Conservation (phyloP, 2,329 filamentous ascomycete species). For the Neonectria faginata region DNA sequence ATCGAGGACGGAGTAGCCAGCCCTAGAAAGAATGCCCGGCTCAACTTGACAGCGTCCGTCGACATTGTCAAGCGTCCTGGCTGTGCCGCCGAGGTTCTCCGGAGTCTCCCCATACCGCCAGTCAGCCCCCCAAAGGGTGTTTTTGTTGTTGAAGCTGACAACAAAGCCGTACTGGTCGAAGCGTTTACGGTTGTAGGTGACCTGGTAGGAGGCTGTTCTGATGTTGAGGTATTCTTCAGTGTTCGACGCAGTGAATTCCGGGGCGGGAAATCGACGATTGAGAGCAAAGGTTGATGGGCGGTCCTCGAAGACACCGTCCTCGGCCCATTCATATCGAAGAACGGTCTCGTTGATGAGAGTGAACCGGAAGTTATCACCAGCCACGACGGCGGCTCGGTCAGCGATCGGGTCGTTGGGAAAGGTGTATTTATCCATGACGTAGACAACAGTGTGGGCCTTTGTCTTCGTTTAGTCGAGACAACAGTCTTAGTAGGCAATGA, state of each 20-base stretch:
- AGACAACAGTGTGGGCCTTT: background rate
- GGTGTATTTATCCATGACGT: conserved; percentile 38
- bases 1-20: conserved; percentile 65
- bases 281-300: conserved; percentile 72
- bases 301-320: conserved; percentile 71
- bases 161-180: conserved; percentile 65
- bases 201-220: conserved; percentile 64
- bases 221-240: conserved; percentile 63
- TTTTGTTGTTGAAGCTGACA: conserved; percentile 57
- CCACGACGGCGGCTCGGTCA: conserved; percentile 32
- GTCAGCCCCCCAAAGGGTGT: conserved; percentile 53
- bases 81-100: conserved; percentile 59
- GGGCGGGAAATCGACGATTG: conserved; percentile 58
- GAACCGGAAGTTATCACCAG: conserved; percentile 63
- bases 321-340: conserved; percentile 71
- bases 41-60: conserved; percentile 64
- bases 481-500: no score
- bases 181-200: conserved; percentile 68
- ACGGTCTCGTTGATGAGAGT: conserved; percentile 68
- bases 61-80: conserved; percentile 65
- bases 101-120: conserved; percentile 60
- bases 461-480: background rate
- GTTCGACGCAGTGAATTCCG: conserved; percentile 62
- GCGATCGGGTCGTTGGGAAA: conserved; percentile 37
- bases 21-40: conserved; percentile 61